Conservation (phyloP, 768 basidiomycete species). For the Boletus sp. region DNA sequence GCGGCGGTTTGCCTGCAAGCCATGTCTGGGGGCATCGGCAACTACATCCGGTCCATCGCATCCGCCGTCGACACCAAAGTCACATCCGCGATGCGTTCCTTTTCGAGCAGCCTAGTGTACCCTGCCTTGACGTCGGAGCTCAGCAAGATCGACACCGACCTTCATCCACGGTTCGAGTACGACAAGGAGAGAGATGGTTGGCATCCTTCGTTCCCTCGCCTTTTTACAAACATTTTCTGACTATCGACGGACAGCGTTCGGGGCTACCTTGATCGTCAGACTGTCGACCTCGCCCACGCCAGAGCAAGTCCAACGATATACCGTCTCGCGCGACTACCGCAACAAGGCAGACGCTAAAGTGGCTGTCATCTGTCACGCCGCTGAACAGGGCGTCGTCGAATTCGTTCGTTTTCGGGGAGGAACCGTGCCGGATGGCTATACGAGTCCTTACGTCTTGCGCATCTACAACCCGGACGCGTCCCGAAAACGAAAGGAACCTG, state of each 20-base stretch:
- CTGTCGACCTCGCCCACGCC: slow-evolving; percentile 32
- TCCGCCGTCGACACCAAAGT: slow-evolving; percentile 45
- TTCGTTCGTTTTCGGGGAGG: slow-evolving; percentile 54
- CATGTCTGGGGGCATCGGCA: slow-evolving; percentile 57
- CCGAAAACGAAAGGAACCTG: slow-evolving; percentile 38
- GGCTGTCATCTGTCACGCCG: slow-evolving; percentile 52
- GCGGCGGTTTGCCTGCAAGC: slow-evolving; percentile 63
- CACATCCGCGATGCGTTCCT: slow-evolving; percentile 41
- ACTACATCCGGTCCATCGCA: slow-evolving; percentile 48
- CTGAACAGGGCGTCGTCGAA: slow-evolving; percentile 54
- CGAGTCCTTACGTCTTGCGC: slow-evolving; percentile 32
- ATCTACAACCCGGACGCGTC: slow-evolving; percentile 25
- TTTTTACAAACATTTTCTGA: not conserved
- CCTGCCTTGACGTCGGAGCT: slow-evolving; percentile 47
- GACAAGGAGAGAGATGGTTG: slow-evolving; percentile 51
- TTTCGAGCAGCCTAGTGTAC: slow-evolving; percentile 43
- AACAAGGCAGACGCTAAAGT: slow-evolving; percentile 60
- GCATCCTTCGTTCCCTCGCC: slow-evolving; percentile 1
- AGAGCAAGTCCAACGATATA: slow-evolving; percentile 42
- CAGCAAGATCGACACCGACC: slow-evolving; percentile 37
- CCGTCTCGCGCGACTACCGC: slow-evolving; percentile 47
- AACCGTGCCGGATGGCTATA: slow-evolving; percentile 40
- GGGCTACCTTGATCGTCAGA: slow-evolving; percentile 47
- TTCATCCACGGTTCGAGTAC: slow-evolving; percentile 40
- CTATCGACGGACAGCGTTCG: slow-evolving; percentile 43